Evolutionary conservation across 2,329 filamentous ascomycete genomes (phyloP).

Genomic region (Penicillium verrucosum): DNA sequence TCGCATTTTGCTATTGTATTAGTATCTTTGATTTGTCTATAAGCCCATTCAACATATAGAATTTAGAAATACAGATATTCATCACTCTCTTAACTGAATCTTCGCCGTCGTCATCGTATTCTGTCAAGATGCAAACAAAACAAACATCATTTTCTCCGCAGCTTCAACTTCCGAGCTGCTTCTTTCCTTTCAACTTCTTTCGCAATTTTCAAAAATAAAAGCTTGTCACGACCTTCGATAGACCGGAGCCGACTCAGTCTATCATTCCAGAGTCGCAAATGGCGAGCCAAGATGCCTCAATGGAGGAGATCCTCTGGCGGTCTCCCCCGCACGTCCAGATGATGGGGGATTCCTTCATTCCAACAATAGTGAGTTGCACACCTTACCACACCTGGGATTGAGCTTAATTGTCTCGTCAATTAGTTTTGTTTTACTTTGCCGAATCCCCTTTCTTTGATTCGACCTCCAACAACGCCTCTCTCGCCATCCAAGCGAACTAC

Average conservation of each 20-base stretch:
- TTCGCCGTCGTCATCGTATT: background rate
- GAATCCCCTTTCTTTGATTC: conserved; percentile 63
- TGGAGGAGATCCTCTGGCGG: conserved; percentile 47
- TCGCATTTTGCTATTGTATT: background rate
- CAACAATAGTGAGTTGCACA: conserved; percentile 40
- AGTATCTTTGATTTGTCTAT: background rate
- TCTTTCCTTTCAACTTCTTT: background rate
- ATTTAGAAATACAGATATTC: background rate
- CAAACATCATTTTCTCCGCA: conserved; percentile 24
- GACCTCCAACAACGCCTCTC: conserved; percentile 58
- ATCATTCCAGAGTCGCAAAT: conserved; percentile 19
- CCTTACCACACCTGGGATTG: background rate
- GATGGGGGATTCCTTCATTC: conserved; percentile 47
- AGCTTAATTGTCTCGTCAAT: background rate
- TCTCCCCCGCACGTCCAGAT: conserved; percentile 46
- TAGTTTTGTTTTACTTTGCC: conserved; percentile 61
- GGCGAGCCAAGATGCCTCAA: conserved; percentile 36
- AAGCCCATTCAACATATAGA: background rate
- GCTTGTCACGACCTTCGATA: background rate
- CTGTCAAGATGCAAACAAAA: conserved; percentile 26
- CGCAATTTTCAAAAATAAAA: background rate
- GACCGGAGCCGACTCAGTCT: background rate
- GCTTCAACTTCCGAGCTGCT: conserved; percentile 1
- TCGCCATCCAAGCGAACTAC: conserved; percentile 51
- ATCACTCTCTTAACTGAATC: background rate